Percentiles rank a stretch among this genome's conserved stretches.
phyloP scores from a whole-genome alignment of 345 rosid species.

The Lepidium sativum region DNA sequence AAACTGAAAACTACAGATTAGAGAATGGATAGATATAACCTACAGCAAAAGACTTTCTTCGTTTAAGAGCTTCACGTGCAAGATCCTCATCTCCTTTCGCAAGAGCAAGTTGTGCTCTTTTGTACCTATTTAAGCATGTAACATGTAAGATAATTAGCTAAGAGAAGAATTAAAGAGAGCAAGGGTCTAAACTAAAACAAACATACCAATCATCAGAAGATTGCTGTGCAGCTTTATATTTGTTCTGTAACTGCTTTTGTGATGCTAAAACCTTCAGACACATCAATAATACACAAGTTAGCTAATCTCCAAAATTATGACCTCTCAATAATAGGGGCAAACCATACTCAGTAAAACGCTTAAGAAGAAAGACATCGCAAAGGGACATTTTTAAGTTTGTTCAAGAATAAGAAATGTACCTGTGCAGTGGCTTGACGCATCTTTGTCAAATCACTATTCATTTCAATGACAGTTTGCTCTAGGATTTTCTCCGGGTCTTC shows the following conservation, averaged over 20 bases:
- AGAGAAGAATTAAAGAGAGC: neutral
- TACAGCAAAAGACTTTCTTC: conserved; percentile 61
- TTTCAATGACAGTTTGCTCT: conserved; percentile 68
- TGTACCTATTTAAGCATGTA: conserved; percentile 40
- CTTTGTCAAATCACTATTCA: conserved; percentile 66
- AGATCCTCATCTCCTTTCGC: conserved; percentile 75
- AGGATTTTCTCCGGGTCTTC: conserved; percentile 79
- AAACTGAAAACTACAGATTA: neutral
- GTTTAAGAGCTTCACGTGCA: conserved; percentile 77
- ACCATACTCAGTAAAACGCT: neutral
- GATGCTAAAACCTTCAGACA: conserved; percentile 60
- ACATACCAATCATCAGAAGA: conserved; percentile 71
- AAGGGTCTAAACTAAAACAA: conserved; percentile 5
- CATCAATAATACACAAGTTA: conserved; percentile 1
- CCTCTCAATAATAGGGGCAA: neutral
- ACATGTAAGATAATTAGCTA: conserved; percentile 2
- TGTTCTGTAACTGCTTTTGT: conserved; percentile 68
- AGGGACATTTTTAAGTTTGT: neutral
- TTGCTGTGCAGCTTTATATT: conserved; percentile 52
- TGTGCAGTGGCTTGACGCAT: conserved; percentile 88
- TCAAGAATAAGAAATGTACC: conserved; percentile 23
- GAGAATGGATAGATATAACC: conserved; percentile 18
- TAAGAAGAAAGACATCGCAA: conserved; percentile 5
- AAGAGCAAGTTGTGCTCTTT: conserved; percentile 71
- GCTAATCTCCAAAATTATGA: neutral